Base-by-base conservation (phyloP, 306 rosid genomes). In the Hylodesmum podocarpum region DNA sequence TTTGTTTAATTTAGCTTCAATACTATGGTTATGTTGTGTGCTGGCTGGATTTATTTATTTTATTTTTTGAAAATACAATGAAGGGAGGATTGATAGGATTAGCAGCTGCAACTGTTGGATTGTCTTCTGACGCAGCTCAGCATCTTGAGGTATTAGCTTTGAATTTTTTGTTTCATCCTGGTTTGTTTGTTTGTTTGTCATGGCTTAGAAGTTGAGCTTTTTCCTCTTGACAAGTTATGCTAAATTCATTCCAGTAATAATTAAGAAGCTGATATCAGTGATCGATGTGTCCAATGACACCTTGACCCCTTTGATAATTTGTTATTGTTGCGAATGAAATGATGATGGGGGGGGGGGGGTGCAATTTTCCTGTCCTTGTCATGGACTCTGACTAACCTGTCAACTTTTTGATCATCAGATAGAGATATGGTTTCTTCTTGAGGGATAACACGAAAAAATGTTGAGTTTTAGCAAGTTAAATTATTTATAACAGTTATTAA, bases 21-120 rank as follows among this genome's bases (percentile, higher is more conserved):
- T 67, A 63, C 8, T 9, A 28, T 51, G 51, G 29, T 79, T 51
- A 64, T 65, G 47, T 72, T 41, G 24, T 15, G 34, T 21, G 65
- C 75, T 70, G 40, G 21, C 1, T 75, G 64, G 46, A 8, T 76
- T 53, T 50, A 1, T 25, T 13, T 31, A 43, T 74, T 39, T 39
- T 21, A n/a, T n/a, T 27, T 40, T 5, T 1, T 0, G 6, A 18
- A 50, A 13, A 50, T 24, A 36, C 37, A 68, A 55, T 79, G 77
- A 75, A 95, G 99, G 99, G 99, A 70, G 99, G 99, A 79, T 85
- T 96, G 92, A 92, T 96, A 68, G 99, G 98, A 72, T 87, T 96
- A 75, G 99, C 98, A 65, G 99, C 99, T 78, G 97, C 93, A n/a
- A 92, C 98, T n/a, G 99, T 96, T 76, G 99, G 98, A 70, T 89